These are phyloP conservation scores for Pilobolus umbonatus DNA, from an alignment of 192 early-diverging fungal genomes.

Conservation along the genomic window DNA sequence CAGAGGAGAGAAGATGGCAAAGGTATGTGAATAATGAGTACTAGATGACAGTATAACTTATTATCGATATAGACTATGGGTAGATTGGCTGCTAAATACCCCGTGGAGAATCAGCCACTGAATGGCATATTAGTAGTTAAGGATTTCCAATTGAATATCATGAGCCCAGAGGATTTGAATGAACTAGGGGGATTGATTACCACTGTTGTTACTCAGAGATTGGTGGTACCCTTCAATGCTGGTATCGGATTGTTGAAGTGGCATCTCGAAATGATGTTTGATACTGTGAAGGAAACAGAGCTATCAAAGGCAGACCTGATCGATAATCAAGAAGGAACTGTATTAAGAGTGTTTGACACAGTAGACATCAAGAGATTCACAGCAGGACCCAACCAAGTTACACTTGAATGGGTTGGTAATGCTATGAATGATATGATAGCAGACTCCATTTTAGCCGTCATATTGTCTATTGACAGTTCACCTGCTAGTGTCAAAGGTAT, in stretches of 20 bases:
- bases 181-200: slow-evolving; percentile 74
- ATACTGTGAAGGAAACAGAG: slow-evolving; percentile 50
- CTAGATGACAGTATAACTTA: neutral
- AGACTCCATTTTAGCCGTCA: slow-evolving; percentile 84
- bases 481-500: slow-evolving; percentile 82
- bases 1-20: slow-evolving; percentile 92
- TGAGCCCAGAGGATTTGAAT: slow-evolving; percentile 74
- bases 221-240: slow-evolving; percentile 69
- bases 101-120: slow-evolving; percentile 59
- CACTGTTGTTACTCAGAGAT: slow-evolving; percentile 73
- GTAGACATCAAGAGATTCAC: slow-evolving; percentile 65
- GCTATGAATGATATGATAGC: slow-evolving; percentile 94
- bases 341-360: slow-evolving; percentile 62
- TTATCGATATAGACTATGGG: slow-evolving; percentile 65
- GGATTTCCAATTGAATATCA: slow-evolving; percentile 87
- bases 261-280: slow-evolving; percentile 96
- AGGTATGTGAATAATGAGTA: slow-evolving; percentile 40
- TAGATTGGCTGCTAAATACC: slow-evolving; percentile 70
- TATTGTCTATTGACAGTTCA: slow-evolving; percentile 79
- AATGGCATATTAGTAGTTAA: slow-evolving; percentile 82
- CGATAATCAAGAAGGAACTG: slow-evolving; percentile 20
- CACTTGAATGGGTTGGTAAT: slow-evolving; percentile 90
- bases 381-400: slow-evolving; percentile 54
- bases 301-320: slow-evolving; percentile 11
- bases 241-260: slow-evolving; percentile 76